Conservation (phyloP, 2,329 filamentous ascomycete genomes). For the Bretziella fagacearum region DNA sequence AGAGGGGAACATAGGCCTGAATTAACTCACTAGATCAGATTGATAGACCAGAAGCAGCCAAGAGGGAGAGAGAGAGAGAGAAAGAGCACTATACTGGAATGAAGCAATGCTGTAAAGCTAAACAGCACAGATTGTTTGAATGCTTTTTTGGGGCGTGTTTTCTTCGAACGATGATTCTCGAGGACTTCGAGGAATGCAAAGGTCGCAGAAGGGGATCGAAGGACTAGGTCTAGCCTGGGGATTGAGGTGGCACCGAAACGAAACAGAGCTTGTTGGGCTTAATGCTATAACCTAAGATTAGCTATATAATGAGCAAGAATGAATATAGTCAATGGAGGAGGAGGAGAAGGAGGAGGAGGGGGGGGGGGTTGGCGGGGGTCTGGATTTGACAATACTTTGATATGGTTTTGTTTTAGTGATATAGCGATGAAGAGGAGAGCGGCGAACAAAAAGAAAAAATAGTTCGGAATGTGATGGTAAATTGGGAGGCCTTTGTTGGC, state of each 20-base stretch:
- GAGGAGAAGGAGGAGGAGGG: too few relatives aligned
- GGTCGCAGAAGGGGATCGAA: background rate
- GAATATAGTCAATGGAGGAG: too few relatives aligned
- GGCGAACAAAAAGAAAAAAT: too few relatives aligned
- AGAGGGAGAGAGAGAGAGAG: background rate
- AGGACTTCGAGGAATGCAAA: constrained; percentile 7
- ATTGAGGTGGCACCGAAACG: background rate
- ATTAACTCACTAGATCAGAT: background rate
- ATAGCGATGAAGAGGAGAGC: too few relatives aligned
- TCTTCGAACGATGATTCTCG: constrained; percentile 7
- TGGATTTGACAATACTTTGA: too few relatives aligned
- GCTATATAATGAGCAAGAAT: too few relatives aligned
- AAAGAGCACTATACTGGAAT: background rate
- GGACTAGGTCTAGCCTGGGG: background rate
- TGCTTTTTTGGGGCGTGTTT: background rate
- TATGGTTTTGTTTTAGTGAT: too few relatives aligned
- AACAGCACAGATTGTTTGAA: background rate
- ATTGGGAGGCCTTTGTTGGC: too few relatives aligned
- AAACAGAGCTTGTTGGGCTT: background rate
- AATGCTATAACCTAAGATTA: background rate
- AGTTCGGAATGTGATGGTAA: too few relatives aligned
- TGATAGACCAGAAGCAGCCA: background rate
- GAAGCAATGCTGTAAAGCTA: background rate
- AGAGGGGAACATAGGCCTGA: background rate
- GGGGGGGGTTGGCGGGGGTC: too few relatives aligned